These are phyloP conservation scores for Pholiota molesta DNA, from an alignment of 768 basidiomycete genomes.

Conservation along the genomic window DNA sequence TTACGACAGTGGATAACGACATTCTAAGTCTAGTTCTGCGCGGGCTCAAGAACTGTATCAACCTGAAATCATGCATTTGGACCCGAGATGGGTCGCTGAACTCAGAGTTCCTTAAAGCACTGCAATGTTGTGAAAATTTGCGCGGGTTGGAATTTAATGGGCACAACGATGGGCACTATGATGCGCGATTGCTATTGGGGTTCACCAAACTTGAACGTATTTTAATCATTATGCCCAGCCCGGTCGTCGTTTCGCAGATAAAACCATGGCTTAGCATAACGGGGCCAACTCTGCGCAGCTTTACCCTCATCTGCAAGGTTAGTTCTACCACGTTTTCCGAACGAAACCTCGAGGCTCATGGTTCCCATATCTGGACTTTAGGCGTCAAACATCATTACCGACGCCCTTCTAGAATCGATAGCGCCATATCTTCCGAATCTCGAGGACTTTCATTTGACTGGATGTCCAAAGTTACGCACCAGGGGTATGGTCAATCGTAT, in stretches of 20 bases:
- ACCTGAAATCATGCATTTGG: constrained; percentile 71
- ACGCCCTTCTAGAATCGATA: constrained; percentile 51
- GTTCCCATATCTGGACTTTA: constrained; percentile 24
- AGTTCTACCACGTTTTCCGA: constrained; percentile 12
- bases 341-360: not conserved
- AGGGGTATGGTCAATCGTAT: constrained; percentile 58
- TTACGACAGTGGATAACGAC: constrained; percentile 33
- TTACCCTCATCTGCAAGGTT: constrained; percentile 77
- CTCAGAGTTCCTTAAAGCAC: constrained; percentile 56
- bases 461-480: constrained; percentile 72
- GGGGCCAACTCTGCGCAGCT: constrained; percentile 48
- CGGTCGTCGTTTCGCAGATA: constrained; percentile 51
- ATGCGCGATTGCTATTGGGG: constrained; percentile 49
- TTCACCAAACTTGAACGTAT: constrained; percentile 60
- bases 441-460: constrained; percentile 61
- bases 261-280: constrained; percentile 52
- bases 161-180: constrained; percentile 55
- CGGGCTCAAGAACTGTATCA: constrained; percentile 63
- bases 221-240: constrained; percentile 76
- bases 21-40: constrained; percentile 42
- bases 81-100: constrained; percentile 78
- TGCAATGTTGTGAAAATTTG: constrained; percentile 45
- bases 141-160: constrained; percentile 75
- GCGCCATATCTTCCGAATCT: constrained; percentile 53
- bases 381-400: constrained; percentile 62